These are phyloP conservation scores for Elongisporangium anandrum DNA, from an alignment of 352 stramenopile species.

Conservation along the genomic window DNA sequence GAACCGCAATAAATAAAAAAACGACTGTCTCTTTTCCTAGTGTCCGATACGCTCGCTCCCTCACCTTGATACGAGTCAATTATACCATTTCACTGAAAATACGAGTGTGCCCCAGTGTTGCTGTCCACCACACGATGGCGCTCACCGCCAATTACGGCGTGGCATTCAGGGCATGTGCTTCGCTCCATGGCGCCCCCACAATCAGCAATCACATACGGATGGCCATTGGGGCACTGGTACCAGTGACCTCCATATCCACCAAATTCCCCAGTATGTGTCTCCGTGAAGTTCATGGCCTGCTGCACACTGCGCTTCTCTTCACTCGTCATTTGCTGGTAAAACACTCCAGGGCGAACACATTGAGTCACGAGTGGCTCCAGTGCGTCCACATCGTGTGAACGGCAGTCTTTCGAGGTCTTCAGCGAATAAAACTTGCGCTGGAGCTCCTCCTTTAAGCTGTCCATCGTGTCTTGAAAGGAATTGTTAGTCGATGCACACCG, in stretches of 20 bases:
- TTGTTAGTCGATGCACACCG: not conserved
- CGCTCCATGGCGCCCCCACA: slow-evolving; percentile 75
- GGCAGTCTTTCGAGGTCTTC: not conserved
- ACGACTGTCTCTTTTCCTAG: too few species aligned
- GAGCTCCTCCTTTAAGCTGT: not conserved
- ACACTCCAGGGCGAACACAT: not conserved
- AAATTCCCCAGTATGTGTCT: not conserved
- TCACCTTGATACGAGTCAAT: too few species aligned
- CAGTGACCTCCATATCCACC: slow-evolving; percentile 20
- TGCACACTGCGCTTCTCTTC: not conserved
- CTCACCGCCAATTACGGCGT: slow-evolving; percentile 46
- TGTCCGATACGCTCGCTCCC: too few species aligned
- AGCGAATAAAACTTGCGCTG: not conserved
- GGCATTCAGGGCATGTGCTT: slow-evolving; percentile 64
- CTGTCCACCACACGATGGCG: not conserved
- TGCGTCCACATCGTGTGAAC: not conserved
- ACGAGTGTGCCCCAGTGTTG: not conserved
- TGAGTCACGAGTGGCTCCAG: not conserved
- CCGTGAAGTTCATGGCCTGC: not conserved
- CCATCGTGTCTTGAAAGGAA: too few species aligned
- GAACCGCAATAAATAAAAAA: too few species aligned
- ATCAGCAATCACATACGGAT: slow-evolving; percentile 83
- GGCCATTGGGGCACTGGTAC: slow-evolving; percentile 78
- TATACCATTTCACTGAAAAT: not conserved
- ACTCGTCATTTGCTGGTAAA: not conserved